Base-by-base conservation (phyloP, 768 basidiomycete species). In the Amanita jacksonii region DNA sequence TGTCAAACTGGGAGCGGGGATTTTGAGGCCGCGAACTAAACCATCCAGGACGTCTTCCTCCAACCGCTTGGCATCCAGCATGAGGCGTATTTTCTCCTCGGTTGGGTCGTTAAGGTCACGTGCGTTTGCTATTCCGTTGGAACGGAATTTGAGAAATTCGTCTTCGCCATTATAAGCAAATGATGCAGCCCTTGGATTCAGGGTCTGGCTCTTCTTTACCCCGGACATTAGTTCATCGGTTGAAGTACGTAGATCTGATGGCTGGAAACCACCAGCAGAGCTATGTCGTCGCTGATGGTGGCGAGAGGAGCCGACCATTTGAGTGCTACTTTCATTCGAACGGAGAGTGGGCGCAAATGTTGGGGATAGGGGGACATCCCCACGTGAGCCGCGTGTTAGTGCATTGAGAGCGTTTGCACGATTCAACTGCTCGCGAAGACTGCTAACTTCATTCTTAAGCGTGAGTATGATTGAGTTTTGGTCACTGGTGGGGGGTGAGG, bases 1-100 rank as follows among this genome's bases (percentile, higher is more conserved):
- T 36, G 85, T 85, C 34, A 89, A 68, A 56, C 83, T 92, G 1
- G 94, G 90, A 20, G 82, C 76, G 24, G 93, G 91, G 43, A 97
- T 93, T 69, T 93, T 96, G 54, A 99, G 67, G 30, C 89, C 83
- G 36, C 88, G 81, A 55, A 99, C 77, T 30, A 99, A 72, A 23
- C 92, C 90, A 48, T 86, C 75, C 9, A 99, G 69, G 36, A 97
- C 83, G 59, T 99, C 96, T 58, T 93, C 89, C 54, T 99, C 96
- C 43, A 98, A 65, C 33, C 76, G 81, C 59, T 85, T 88, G 49
- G 80, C 73, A 51, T 97, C 90, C 56, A 92, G 86, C 74, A 99
- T 84, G 38, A 96, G 70, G 42, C 84, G 72, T 52, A 96, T 90
- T 66, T 97, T 94, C 69, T 97, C 93, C 61, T 97, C 93, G 0